A percentile compares a stretch with the other conserved stretches of the same genome.
Conservation (phyloP, 73 alveolate species). For the Urostyla sp. region DNA sequence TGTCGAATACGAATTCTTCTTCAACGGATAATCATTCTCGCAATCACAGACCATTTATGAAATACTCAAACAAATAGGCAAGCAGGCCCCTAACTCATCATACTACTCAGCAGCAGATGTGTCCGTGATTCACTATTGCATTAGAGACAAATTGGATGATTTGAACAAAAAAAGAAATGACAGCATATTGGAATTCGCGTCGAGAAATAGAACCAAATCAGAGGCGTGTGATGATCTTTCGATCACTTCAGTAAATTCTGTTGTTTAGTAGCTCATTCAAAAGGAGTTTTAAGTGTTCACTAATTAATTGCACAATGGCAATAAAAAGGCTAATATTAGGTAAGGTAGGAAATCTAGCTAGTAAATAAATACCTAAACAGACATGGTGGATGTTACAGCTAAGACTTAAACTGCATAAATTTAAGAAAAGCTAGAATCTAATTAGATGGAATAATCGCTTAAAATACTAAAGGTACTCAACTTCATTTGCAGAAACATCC, state of each 20-base stretch:
- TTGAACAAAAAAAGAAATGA: conserved; percentile 10
- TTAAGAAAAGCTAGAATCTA: not conserved
- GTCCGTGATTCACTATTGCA: conserved; percentile 12
- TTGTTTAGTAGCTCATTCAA: conserved; percentile 22
- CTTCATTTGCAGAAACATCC: conserved; percentile 39
- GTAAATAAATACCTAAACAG: too few relatives aligned
- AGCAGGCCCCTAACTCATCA: not conserved
- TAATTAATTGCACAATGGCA: not conserved
- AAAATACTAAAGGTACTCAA: conserved; percentile 34
- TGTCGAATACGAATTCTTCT: conserved; percentile 49
- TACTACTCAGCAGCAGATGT: not conserved
- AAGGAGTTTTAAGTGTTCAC: conserved; percentile 42
- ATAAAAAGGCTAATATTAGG: too few relatives aligned
- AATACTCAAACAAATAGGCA: not conserved
- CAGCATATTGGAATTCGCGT: conserved; percentile 27
- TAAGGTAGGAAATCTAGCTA: too few relatives aligned
- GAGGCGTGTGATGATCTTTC: conserved; percentile 42
- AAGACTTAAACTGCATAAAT: not conserved
- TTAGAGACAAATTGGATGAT: conserved; percentile 45
- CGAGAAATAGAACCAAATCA: conserved; percentile 24
- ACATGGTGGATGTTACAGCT: too few relatives aligned
- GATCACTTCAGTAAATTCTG: conserved; percentile 40
- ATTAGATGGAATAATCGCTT: conserved; percentile 20
- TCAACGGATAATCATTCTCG: not conserved
- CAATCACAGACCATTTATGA: conserved; percentile 17